These are phyloP conservation scores for Solanum tarijense DNA, from an alignment of 257 asterid genomes.

Conservation along the genomic window DNA sequence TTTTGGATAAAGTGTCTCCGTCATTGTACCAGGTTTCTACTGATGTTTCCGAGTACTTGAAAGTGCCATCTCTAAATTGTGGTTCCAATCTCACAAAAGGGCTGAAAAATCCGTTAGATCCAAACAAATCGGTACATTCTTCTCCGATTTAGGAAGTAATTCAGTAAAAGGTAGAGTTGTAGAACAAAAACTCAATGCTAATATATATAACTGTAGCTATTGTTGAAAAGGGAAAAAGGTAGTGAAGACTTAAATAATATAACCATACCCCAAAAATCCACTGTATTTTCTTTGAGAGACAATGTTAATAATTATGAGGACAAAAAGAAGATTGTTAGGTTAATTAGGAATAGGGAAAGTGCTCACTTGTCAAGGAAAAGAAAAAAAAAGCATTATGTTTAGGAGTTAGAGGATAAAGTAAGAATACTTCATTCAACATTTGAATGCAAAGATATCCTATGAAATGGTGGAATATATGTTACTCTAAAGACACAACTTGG, in stretches of 20 bases:
- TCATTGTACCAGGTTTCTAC: no score
- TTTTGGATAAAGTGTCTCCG: no score
- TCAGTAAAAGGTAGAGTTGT: conserved; percentile 30
- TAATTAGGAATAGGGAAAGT: conserved; percentile 88
- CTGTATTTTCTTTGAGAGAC: conserved; percentile 7
- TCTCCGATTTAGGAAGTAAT: conserved; percentile 1
- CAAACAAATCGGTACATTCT: no score
- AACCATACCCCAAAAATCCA: conserved; percentile 40
- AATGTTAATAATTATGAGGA: conserved; percentile 47
- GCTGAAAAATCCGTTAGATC: no score
- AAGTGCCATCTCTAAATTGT: no score
- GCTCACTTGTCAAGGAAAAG: conserved; percentile 38
- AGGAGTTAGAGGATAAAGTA: no score
- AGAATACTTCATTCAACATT: no score
- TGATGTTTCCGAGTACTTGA: no score
- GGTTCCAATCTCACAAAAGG: not conserved
- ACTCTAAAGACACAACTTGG: no score
- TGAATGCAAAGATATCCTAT: no score
- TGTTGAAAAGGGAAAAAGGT: conserved; percentile 55
- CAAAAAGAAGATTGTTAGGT: conserved; percentile 62
- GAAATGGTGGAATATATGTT: no score
- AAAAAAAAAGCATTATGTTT: no score
- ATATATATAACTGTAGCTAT: conserved; percentile 7
- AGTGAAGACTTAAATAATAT: conserved; percentile 24
- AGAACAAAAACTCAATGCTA: conserved; percentile 28